Base-by-base conservation (phyloP, 1,284 basidiomycete species). In the Cutaneotrichosporon cavernicola region DNA sequence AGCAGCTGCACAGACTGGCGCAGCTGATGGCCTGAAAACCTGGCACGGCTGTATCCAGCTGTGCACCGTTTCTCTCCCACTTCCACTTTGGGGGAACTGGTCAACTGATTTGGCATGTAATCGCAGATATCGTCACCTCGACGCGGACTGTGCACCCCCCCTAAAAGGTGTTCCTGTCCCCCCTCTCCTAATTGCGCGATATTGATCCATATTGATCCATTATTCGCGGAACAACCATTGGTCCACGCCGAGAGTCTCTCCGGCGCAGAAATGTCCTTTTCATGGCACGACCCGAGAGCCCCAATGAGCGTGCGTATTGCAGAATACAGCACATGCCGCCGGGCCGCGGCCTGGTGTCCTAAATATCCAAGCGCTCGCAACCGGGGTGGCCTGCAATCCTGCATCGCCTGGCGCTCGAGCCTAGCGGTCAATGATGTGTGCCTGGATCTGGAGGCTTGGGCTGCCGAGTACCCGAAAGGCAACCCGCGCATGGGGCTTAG, bases 1-100 rank as follows among this genome's bases (percentile, higher is more conserved):
- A 26, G 22, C 30, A 26, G 14, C 22, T 51, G 49, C 49, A 51
- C 49, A 51, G 49, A 51, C 49, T 51, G 49, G 49, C 11, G 26
- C 49, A 51, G 22, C 22, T 51, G 22, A 26, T 22, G 16, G 46
- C 46, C n/a, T 43, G 40, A 18, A 7, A n/a, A 5, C 6, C 43
- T 46, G 43, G 49, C 49, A 51, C 30, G 49, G 21, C 11, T 18
- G 2, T 11, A 10, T 9, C 22, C 6, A 16, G 49, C 22, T 51
- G 49, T 30, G 22, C 49, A 31, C 49, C 16, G 30, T 26, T 30
- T 30, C 9, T 13, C 22, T 51, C 1, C 22, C 9, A 4, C 46
- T 51, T 5, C 22, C 9, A 4, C 46, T 47, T 18, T 30, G 10
- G 49, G 49, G 18, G n/a, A 16, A 7, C 18, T 18, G 14, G 14